A percentile compares a stretch with the other conserved stretches of the same genome.
Conservation (phyloP, 441 rosid species). For the Eutrema salsugineum region DNA sequence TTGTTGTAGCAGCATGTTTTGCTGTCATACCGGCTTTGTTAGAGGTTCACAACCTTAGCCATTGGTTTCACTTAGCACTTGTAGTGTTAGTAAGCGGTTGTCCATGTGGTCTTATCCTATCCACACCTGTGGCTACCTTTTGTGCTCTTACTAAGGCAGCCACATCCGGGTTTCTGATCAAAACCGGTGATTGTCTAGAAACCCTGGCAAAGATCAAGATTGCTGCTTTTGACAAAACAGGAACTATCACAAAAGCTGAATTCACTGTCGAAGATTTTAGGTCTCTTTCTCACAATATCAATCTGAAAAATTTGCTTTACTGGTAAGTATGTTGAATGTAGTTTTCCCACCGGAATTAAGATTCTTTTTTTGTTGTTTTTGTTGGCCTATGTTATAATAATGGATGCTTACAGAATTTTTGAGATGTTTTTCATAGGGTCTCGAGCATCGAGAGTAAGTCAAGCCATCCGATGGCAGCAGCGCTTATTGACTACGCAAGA, state of each 20-base stretch:
- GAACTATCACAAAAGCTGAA: constrained; percentile 80
- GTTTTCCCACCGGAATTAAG: not conserved
- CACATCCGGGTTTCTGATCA: constrained; percentile 62
- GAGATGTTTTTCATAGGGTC: constrained; percentile 43
- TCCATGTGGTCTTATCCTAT: constrained; percentile 77
- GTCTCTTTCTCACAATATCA: constrained; percentile 37
- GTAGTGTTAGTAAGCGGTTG: constrained; percentile 83
- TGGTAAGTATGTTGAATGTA: constrained; percentile 43
- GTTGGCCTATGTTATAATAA: not conserved
- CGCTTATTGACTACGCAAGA: constrained; percentile 56
- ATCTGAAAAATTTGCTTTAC: constrained; percentile 37
- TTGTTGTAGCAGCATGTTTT: constrained; percentile 44
- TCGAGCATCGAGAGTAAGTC: constrained; percentile 87
- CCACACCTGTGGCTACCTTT: constrained; percentile 81
- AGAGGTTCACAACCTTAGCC: constrained; percentile 29
- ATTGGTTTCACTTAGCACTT: constrained; percentile 68
- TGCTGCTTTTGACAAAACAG: constrained; percentile 81
- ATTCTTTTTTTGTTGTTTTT: not conserved
- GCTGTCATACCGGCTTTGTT: constrained; percentile 50
- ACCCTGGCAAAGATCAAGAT: constrained; percentile 56
- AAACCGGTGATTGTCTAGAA: constrained; percentile 74
- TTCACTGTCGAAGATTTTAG: constrained; percentile 54
- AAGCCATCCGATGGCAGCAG: constrained; percentile 84
- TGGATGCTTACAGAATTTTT: not conserved
- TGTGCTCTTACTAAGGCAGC: constrained; percentile 84